Evolutionary conservation across 2,329 filamentous ascomycete species (phyloP).

Genomic region (Penicillium sp.): DNA sequence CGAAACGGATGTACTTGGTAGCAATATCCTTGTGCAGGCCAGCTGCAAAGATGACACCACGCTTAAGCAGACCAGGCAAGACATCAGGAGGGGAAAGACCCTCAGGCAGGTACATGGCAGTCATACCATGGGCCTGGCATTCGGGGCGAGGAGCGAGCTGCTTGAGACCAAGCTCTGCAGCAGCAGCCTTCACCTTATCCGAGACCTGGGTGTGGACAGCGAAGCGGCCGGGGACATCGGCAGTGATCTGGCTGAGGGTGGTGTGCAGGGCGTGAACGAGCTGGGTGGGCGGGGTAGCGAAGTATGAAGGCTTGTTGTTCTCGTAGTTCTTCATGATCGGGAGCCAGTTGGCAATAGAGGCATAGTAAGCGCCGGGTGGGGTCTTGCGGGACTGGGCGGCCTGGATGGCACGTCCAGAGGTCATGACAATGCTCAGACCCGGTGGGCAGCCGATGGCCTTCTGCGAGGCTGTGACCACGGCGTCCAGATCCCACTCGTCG

Average conservation of each 20-base stretch:
- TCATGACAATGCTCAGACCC: constrained; percentile 90
- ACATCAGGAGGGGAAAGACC: constrained; percentile 76
- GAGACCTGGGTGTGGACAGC: constrained; percentile 75
- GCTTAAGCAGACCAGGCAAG: constrained; percentile 78
- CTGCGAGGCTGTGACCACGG: constrained; percentile 88
- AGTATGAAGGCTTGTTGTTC: constrained; percentile 95
- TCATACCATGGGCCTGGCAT: constrained; percentile 97
- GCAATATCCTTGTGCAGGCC: constrained; percentile 96
- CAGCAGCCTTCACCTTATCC: constrained; percentile 79
- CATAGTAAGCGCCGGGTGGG: constrained; percentile 85
- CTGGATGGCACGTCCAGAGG: constrained; percentile 82
- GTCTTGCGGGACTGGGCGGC: constrained; percentile 76
- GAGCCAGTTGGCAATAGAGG: constrained; percentile 94
- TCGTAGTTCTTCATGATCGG: constrained; percentile 99
- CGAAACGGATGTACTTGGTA: constrained; percentile 88
- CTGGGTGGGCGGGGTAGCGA: constrained; percentile 93
- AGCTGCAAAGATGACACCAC: constrained; percentile 89
- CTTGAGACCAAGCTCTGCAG: constrained; percentile 77
- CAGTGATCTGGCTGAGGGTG: constrained; percentile 78
- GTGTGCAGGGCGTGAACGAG: constrained; percentile 91
- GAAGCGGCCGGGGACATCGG: constrained; percentile 77
- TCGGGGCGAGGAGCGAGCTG: constrained; percentile 82
- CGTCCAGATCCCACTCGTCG: constrained; percentile 91
- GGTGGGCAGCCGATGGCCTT: constrained; percentile 97
- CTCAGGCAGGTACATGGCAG: constrained; percentile 91